These are phyloP conservation scores for Pleurotus platypus DNA, from an alignment of 768 basidiomycete genomes.

Conservation along the genomic window DNA sequence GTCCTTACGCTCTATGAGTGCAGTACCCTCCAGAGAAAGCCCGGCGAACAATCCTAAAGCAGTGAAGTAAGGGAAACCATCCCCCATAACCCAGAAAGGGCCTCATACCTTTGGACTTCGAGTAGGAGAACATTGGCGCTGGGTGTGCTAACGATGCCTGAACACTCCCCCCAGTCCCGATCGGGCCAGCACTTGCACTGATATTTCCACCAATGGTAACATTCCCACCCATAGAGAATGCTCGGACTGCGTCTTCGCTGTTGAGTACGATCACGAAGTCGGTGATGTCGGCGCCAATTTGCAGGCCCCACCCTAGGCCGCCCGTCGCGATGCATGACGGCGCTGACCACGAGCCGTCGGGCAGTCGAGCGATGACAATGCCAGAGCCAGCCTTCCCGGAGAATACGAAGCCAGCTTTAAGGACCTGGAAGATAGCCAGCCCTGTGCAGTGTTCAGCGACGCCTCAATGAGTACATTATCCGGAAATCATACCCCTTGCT, in stretches of 20 bases:
- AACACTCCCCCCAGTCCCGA: slow-evolving; percentile 91
- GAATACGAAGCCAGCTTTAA: slow-evolving; percentile 94
- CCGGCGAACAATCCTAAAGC: slow-evolving; percentile 89
- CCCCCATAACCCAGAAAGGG: background rate
- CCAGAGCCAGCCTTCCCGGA: slow-evolving; percentile 94
- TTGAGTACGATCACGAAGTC: slow-evolving; percentile 98
- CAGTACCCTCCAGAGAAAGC: slow-evolving; percentile 91
- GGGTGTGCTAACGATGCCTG: slow-evolving; percentile 88
- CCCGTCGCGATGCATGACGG: slow-evolving; percentile 97
- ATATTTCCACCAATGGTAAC: slow-evolving; percentile 92
- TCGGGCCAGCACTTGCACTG: slow-evolving; percentile 83
- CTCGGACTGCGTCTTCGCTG: slow-evolving; percentile 91
- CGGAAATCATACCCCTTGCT: slow-evolving; percentile 67
- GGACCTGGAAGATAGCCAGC: slow-evolving; percentile 90
- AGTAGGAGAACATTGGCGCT: slow-evolving; percentile 96
- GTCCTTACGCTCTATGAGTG: slow-evolving; percentile 91
- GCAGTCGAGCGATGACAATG: slow-evolving; percentile 85
- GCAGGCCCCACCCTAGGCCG: slow-evolving; percentile 91
- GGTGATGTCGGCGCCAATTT: slow-evolving; percentile 92
- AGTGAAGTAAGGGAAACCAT: slow-evolving; percentile 4
- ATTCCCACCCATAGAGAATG: slow-evolving; percentile 95
- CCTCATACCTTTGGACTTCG: slow-evolving; percentile 82
- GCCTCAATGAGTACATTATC: background rate
- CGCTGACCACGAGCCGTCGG: slow-evolving; percentile 95
- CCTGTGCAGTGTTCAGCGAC: slow-evolving; percentile 40